phyloP scores from a whole-genome alignment of 2,329 filamentous ascomycete species.

The Blumeria graminis region DNA sequence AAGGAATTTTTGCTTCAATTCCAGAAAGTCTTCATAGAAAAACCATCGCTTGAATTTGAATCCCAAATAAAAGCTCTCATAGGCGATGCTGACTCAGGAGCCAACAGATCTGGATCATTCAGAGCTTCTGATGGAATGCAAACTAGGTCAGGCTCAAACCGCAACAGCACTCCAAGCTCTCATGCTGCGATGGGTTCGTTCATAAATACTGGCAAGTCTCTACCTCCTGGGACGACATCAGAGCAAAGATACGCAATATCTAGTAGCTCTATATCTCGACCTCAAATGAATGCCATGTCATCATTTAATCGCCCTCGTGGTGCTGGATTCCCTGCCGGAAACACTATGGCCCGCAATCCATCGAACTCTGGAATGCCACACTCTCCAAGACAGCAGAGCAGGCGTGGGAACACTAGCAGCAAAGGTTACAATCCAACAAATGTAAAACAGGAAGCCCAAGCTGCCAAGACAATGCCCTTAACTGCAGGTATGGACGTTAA shows the following conservation, averaged over 20 bases:
- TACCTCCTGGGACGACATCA: constrained; percentile 57
- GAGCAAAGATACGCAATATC: constrained; percentile 49
- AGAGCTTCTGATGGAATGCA: constrained; percentile 28
- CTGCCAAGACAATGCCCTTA: constrained; percentile 74
- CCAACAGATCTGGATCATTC: constrained; percentile 35
- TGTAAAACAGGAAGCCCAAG: constrained; percentile 35
- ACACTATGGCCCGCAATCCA: constrained; percentile 39
- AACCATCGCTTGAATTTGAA: constrained; percentile 85
- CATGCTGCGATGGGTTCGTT: constrained; percentile 50
- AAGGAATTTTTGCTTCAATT: constrained; percentile 90
- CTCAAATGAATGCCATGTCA: constrained; percentile 28
- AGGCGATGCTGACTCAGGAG: constrained; percentile 47
- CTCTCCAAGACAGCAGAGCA: constrained; percentile 43
- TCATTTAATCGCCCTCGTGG: constrained; percentile 36
- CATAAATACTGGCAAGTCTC: constrained; percentile 28
- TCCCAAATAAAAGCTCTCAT: constrained; percentile 68
- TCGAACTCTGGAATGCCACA: constrained; percentile 37
- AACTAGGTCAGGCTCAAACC: constrained; percentile 25
- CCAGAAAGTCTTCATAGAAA: constrained; percentile 86
- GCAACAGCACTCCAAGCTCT: constrained; percentile 23
- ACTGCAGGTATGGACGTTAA: constrained; percentile 65
- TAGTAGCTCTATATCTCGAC: constrained; percentile 25
- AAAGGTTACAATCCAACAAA: constrained; percentile 22
- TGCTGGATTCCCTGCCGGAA: constrained; percentile 32
- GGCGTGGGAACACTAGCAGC: constrained; percentile 40